Percentiles rank a stretch among this genome's conserved stretches.
Conservation (phyloP, 139 green algal genomes). For the Chlorella ohadii region DNA sequence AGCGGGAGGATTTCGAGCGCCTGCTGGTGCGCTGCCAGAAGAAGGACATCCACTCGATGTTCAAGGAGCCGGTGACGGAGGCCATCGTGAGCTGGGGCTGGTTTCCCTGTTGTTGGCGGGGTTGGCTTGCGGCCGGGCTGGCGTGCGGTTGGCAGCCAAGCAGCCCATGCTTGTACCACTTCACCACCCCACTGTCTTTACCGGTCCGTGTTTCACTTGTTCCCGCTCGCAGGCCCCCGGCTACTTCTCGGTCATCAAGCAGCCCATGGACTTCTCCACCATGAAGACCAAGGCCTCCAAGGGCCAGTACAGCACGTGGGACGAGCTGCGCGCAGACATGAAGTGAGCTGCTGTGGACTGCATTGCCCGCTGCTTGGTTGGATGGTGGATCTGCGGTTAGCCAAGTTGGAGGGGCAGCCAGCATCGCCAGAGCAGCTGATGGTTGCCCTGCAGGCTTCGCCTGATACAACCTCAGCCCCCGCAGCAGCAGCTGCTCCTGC, state of each 20-base stretch:
- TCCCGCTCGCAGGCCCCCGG: conserved; percentile 50
- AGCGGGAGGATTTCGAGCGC: conserved; percentile 42
- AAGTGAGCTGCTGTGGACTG: conserved; percentile 12
- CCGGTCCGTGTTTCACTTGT: background rate
- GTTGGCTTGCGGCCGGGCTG: too few species aligned
- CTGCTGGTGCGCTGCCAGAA: conserved; percentile 58
- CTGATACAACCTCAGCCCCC: too few species aligned
- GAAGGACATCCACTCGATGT: conserved; percentile 62
- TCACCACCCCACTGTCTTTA: background rate
- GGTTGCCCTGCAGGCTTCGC: too few species aligned
- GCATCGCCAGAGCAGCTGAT: too few species aligned
- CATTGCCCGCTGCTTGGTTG: background rate
- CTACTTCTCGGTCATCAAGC: conserved; percentile 71
- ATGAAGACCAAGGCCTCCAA: conserved; percentile 66
- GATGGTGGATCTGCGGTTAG: background rate
- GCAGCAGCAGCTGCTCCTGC: too few species aligned
- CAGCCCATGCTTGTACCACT: background rate
- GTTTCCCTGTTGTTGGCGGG: background rate
- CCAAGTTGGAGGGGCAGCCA: too few species aligned
- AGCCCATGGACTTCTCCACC: conserved; percentile 86
- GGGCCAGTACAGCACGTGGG: conserved; percentile 60
- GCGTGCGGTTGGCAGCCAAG: too few species aligned
- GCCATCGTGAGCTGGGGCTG: conserved; percentile 38
- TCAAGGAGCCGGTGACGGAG: conserved; percentile 71
- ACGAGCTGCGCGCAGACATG: conserved; percentile 56